A percentile compares a stretch with the other conserved stretches of the same genome.
Conservation (phyloP, 2,329 filamentous ascomycete genomes). For the Penicillium palitans region DNA sequence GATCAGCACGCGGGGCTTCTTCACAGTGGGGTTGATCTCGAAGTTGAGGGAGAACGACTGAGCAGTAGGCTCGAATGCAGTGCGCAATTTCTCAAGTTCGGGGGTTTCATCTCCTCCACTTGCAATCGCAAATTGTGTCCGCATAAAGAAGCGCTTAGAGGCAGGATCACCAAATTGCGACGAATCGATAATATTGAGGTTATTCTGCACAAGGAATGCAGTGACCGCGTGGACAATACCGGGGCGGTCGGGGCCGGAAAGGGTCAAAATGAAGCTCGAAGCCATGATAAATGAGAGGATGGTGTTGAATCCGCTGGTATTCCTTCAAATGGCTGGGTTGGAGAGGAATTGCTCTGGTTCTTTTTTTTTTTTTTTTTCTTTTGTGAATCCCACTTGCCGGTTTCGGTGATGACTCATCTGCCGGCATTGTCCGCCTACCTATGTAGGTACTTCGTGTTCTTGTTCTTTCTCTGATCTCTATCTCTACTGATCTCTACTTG, state of each 20-base stretch:
- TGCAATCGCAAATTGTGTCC: conserved; percentile 72
- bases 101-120: conserved; percentile 12
- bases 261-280: conserved; percentile 69
- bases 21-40: conserved; percentile 65
- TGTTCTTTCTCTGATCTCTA: too few species aligned
- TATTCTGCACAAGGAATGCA: conserved; percentile 69
- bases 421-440: neutral
- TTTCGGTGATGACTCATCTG: conserved; percentile 10
- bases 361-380: neutral
- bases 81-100: conserved; percentile 53
- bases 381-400: conserved; percentile 3
- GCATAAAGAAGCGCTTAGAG: conserved; percentile 81
- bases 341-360: neutral
- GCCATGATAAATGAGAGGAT: conserved; percentile 36
- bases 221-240: conserved; percentile 85
- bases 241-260: conserved; percentile 80
- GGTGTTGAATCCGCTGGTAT: conserved; percentile 29
- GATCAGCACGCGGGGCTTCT: conserved; percentile 75
- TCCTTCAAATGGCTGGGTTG: neutral
- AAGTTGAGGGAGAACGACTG: conserved; percentile 67
- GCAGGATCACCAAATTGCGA: conserved; percentile 79
- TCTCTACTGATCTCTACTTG: neutral
- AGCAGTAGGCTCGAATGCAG: conserved; percentile 62
- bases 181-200: conserved; percentile 79
- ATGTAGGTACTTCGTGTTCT: too few species aligned